Base-by-base conservation (phyloP, 2,329 filamentous ascomycete species). In the Saccharata proteae region DNA sequence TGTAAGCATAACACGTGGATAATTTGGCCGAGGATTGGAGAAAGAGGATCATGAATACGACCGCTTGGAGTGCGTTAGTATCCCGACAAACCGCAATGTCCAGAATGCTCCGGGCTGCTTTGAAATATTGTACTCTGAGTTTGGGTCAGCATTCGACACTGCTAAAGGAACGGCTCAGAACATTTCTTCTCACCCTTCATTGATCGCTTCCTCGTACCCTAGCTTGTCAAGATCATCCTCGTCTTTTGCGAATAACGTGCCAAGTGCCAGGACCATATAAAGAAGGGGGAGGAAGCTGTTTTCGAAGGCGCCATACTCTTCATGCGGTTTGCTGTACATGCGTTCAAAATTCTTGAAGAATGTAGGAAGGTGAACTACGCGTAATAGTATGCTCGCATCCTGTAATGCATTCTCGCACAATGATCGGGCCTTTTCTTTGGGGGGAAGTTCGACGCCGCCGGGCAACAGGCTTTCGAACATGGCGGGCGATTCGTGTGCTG, bases 311-410 rank as follows among this genome's bases (percentile, higher is more conserved):
- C 49, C 54, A 39, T 61, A 64, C 24, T 58, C 49, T 13, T 65
- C 62, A 9, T 51, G 40, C 2, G 79, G 64, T 14, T 65, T 74
- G 40, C 79, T 72, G 54, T 93, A 94, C 22, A 94, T 67, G 33
- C 69, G 69, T 42, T 93, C 77, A 39, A 93, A 69, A 45, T 73
- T 75, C 36, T 71, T 68, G 57, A 80, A 84, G 50, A 93, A 94
- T 0, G 74, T 74, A 0, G 86, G 86, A 29, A 80, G 65, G 47
- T 94, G 85, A 4, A 93, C 71, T 34, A 88, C 77, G 21, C 81
- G 73, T 52, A 79, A 64, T 32, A 80, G 55, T 15, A 69, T 64
- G 40, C 71, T 69, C 17, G 71, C 72, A 47, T 79, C 71, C 35
- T 76, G 66, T 16, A 80, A 55, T 16, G 73, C 69, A 46, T 67